Percentiles rank a stretch among this genome's conserved stretches.
Evolutionary conservation across 257 asterid species (phyloP).

Genomic region (Primulina tabacum): DNA sequence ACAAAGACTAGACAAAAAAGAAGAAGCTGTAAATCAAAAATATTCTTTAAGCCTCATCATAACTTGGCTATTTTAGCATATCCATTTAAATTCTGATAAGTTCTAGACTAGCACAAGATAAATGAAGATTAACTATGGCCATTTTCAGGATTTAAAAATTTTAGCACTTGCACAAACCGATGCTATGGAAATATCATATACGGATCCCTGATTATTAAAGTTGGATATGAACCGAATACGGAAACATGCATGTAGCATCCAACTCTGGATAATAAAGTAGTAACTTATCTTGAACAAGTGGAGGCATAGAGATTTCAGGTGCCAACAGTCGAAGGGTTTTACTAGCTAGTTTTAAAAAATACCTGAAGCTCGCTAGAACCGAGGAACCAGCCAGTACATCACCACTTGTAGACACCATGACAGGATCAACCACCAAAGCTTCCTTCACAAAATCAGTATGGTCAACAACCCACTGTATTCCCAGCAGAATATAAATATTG

Average conservation of each 20-base stretch:
- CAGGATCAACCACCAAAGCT: conserved; percentile 99
- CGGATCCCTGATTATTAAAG: neutral
- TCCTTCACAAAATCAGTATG: conserved; percentile 40
- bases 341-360: conserved; percentile 19
- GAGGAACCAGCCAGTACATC: conserved; percentile 72
- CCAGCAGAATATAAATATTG: neutral
- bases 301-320: neutral
- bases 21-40: neutral
- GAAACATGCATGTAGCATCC: neutral
- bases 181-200: too few species aligned
- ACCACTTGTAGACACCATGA: conserved; percentile 95
- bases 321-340: neutral
- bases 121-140: neutral
- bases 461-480: conserved; percentile 23
- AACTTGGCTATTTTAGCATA: neutral
- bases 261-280: neutral
- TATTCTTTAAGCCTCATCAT: neutral
- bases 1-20: neutral
- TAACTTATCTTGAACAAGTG: neutral
- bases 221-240: neutral
- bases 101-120: neutral
- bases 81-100: neutral
- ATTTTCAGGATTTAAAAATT: neutral
- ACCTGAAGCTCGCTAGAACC: conserved; percentile 65
- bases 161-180: neutral